Evolutionary conservation across 345 rosid species (phyloP), one percentile per base, ranked within the genome.

Genomic region (Reutealis trisperma): DNA sequence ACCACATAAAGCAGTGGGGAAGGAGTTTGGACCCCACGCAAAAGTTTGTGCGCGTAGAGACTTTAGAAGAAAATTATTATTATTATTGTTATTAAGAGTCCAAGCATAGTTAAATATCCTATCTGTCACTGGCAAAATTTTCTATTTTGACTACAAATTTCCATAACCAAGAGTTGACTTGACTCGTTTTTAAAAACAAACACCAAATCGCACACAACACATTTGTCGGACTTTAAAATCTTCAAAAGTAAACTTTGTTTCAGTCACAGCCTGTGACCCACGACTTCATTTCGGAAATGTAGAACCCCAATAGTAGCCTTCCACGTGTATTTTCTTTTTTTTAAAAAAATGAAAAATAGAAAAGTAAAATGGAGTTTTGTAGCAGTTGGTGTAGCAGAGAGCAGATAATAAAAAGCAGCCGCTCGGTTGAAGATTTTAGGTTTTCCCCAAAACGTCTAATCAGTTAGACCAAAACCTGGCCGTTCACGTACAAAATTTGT

Each of bases 101-200:
- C 10, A 9, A 69, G 62, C 41, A 68, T 34, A 34, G 57, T 70
- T 60, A 37, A 41, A 22, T 52, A 55, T 77, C 80, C 58, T 14
- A 58, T 32, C 77, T 78, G 77, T 55, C 74, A 64, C 32, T 32
- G 57, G 37, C 70, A 4, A 15, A 34, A 11, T 4, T 61, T 68
- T 70, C 34, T 2, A 2, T 72, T 81, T 81, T 77, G 78, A 77
- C 78, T 34, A 61, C 55, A 49, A 47, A 49, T 5, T 66, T 22
- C n/a, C 51, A 32, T 16, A 67, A 52, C n/a, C 55, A 59, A 16
- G 42, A 68, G 83, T 81, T 81, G 83, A 81, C 83, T 37, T 71
- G 45, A 55, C 24, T 1, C 34, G 9, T 22, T 1, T 9, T 47
- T 18, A 19, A n/a, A 41, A 15, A 12, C 57, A 62, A 79, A 47